A percentile compares a stretch with the other conserved stretches of the same genome.
Conservation (phyloP, 169 alveolate species). For the Plasmodium reichenowi region DNA sequence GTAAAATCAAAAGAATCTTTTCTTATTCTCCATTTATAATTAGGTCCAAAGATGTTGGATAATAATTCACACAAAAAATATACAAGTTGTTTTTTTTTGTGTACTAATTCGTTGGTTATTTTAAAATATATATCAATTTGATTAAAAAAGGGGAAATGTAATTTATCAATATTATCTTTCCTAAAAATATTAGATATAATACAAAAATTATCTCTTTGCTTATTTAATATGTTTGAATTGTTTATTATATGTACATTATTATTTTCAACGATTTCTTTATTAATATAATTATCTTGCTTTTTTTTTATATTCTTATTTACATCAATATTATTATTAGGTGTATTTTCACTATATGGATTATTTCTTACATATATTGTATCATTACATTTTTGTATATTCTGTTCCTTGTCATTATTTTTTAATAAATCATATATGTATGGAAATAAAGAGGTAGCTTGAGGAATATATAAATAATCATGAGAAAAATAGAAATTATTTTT, state of each 20-base stretch:
- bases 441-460: conserved; percentile 74
- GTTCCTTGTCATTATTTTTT: background rate
- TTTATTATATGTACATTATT: background rate
- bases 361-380: background rate
- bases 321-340: background rate
- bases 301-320: background rate
- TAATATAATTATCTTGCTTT: background rate
- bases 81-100: conserved; percentile 30
- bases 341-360: background rate
- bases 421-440: conserved; percentile 30
- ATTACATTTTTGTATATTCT: background rate
- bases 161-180: conserved; percentile 68
- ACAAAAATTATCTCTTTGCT: conserved; percentile 12
- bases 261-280: background rate
- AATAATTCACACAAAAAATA: conserved; percentile 37
- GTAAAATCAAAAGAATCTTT: conserved; percentile 72
- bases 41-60: conserved; percentile 14
- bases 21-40: conserved; percentile 50
- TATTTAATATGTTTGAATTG: background rate
- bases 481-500: conserved; percentile 68
- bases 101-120: conserved; percentile 51
- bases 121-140: conserved; percentile 73
- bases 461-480: conserved; percentile 27
- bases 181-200: conserved; percentile 52
- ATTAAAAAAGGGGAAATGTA: conserved; percentile 68